phyloP scores from a whole-genome alignment of 345 rosid genomes.

The Capsella bursapastoris region DNA sequence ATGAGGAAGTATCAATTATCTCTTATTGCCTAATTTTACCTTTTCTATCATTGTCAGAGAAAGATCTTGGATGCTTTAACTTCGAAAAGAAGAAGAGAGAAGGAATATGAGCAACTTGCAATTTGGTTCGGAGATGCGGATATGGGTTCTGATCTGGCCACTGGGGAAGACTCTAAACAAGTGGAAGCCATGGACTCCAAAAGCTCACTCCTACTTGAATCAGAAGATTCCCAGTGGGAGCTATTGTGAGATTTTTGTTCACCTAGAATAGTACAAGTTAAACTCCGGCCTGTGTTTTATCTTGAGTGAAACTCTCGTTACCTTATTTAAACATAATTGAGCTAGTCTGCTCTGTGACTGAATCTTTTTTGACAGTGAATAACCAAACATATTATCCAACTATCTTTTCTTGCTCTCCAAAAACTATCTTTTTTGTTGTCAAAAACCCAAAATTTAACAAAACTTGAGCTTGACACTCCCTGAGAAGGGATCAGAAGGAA shows the following conservation, averaged over 20 bases:
- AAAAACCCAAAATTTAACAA: not conserved
- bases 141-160: constrained; percentile 45
- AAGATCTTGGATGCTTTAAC: constrained; percentile 68
- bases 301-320: constrained; percentile 14
- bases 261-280: constrained; percentile 8
- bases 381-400: not conserved
- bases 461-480: constrained; percentile 14
- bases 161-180: constrained; percentile 29
- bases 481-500: constrained; percentile 19
- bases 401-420: not conserved
- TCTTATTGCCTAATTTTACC: constrained; percentile 18
- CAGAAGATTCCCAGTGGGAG: constrained; percentile 68
- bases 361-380: constrained; percentile 26
- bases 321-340: constrained; percentile 24
- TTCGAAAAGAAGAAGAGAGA: constrained; percentile 56
- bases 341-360: constrained; percentile 36
- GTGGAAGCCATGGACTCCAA: constrained; percentile 27
- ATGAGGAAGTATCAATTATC: not conserved
- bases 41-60: constrained; percentile 51
- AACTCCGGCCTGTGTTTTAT: not conserved
- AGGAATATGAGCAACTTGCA: constrained; percentile 81
- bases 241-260: constrained; percentile 52
- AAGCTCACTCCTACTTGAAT: constrained; percentile 30
- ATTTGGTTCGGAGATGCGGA: constrained; percentile 75
- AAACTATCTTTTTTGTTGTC: not conserved